Base-by-base conservation (phyloP, 2,329 filamentous ascomycete species). In the Colletotrichum godetiae region DNA sequence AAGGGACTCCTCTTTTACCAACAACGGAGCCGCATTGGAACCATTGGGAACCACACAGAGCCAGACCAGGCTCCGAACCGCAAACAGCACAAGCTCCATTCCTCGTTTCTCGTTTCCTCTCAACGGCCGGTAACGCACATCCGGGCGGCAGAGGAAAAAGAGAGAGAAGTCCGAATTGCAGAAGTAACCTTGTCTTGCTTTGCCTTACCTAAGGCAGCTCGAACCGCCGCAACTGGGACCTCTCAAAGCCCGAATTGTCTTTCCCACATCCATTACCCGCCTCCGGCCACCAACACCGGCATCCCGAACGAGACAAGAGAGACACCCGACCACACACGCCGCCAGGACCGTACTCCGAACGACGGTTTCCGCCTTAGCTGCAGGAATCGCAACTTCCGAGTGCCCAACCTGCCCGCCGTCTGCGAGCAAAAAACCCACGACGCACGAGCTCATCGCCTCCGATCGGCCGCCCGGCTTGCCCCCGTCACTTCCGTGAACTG, bases 261-360 rank as follows among this genome's bases (percentile, higher is more conserved):
- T 22, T 49, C 42, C 42, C 42, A 49, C 19, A 22, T 49, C 42
- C 42, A n/a, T 49, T 49, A 49, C 42, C 42, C 42, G 42, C 42
- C 42, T 49, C 42, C 42, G 42, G 42, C 42, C 42, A 49, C 42
- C 42, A 49, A 49, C 57, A 60, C 22, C 67, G 24, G 56, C 27
- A 65, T 70, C 60, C 67, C 71, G 71, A 73, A 56, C 46, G 59
- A 42, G 42, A 49, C 6, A 49, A 49, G 19, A 49, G 42, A 49
- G 15, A 49, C 42, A 49, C 42, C 42, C 37, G 37, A 42, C 37
- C 37, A 42, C 37, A 42, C 46, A 61, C 70, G 42, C 42, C 64
- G 42, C 42, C 64, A 68, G 57, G 29, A 42, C 61, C 42, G 64
- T 27, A 42, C 35, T 12, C 70, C 70, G 67, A 73, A 65, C 66